Evolutionary conservation across 306 rosid species (phyloP).

Genomic region (Lathyrus sativus): DNA sequence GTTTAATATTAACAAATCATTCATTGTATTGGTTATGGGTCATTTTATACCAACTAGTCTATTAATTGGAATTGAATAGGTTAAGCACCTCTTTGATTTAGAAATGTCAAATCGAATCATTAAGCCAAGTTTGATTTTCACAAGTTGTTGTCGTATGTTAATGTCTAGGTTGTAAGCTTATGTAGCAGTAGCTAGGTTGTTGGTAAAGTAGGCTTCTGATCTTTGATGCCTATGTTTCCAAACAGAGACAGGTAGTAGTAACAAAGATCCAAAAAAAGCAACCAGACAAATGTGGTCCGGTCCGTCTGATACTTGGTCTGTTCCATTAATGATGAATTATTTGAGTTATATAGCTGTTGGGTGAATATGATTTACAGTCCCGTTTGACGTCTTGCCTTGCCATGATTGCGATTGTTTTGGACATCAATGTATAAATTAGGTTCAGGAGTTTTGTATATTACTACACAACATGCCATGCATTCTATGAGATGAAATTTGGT

Average conservation of each 20-base stretch:
- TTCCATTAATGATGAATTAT: conserved; percentile 1
- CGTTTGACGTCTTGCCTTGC: conserved; percentile 19
- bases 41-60: neutral
- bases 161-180: conserved; percentile 4
- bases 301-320: conserved; percentile 29
- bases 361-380: conserved; percentile 18
- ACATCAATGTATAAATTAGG: neutral
- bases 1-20: neutral
- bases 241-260: conserved; percentile 11
- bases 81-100: neutral
- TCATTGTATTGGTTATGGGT: neutral
- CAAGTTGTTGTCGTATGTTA: conserved; percentile 1
- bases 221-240: conserved; percentile 10
- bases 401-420: conserved; percentile 21
- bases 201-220: conserved; percentile 1
- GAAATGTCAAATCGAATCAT: neutral
- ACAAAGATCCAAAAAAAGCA: conserved; percentile 22
- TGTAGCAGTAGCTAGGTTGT: conserved; percentile 17
- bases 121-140: neutral
- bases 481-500: neutral
- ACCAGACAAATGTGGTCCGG: conserved; percentile 38
- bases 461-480: neutral
- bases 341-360: conserved; percentile 27
- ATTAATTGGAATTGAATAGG: conserved; percentile 18
- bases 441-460: neutral